Percentiles rank a stretch among this genome's conserved stretches.
phyloP scores from a whole-genome alignment of 352 stramenopile genomes.

The Phytophthora citrophthora region DNA sequence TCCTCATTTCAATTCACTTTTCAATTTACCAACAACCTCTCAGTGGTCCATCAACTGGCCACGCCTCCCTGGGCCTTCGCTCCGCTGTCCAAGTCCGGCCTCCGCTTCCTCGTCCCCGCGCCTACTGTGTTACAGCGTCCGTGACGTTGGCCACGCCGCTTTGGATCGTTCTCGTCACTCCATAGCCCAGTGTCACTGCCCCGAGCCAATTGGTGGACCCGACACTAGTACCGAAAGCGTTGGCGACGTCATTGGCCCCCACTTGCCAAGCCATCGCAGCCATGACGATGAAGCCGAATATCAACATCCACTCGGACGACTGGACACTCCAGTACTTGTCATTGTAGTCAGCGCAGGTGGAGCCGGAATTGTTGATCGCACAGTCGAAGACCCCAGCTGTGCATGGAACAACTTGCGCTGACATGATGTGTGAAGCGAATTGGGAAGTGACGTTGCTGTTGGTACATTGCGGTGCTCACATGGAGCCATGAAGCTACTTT shows the following conservation, averaged over 20 bases:
- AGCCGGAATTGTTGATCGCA: constrained; percentile 2
- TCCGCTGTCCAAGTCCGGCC: too few species aligned
- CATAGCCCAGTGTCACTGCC: constrained; percentile 78
- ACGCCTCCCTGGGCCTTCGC: too few species aligned
- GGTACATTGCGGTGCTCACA: too few species aligned
- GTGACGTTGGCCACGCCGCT: constrained; percentile 42
- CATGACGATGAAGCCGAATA: constrained; percentile 27
- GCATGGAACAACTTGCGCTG: not conserved
- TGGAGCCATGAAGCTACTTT: too few species aligned
- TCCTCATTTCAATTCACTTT: too few species aligned
- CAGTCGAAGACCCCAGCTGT: constrained; percentile 11
- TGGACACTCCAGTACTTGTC: constrained; percentile 26
- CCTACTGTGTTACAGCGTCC: too few species aligned
- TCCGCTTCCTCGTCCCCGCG: too few species aligned
- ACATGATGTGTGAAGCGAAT: not conserved
- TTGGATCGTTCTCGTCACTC: constrained; percentile 80
- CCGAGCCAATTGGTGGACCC: constrained; percentile 69
- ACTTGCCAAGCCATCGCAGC: constrained; percentile 47
- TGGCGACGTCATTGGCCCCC: constrained; percentile 89
- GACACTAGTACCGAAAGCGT: constrained; percentile 63
- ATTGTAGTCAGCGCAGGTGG: constrained; percentile 31
- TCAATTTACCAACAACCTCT: too few species aligned
- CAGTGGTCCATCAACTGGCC: too few species aligned
- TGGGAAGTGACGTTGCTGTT: not conserved
- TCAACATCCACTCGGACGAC: constrained; percentile 33